Evolutionary conservation across 2,329 filamentous ascomycete species (phyloP).

Genomic region (Macrophomina phaseolina): DNA sequence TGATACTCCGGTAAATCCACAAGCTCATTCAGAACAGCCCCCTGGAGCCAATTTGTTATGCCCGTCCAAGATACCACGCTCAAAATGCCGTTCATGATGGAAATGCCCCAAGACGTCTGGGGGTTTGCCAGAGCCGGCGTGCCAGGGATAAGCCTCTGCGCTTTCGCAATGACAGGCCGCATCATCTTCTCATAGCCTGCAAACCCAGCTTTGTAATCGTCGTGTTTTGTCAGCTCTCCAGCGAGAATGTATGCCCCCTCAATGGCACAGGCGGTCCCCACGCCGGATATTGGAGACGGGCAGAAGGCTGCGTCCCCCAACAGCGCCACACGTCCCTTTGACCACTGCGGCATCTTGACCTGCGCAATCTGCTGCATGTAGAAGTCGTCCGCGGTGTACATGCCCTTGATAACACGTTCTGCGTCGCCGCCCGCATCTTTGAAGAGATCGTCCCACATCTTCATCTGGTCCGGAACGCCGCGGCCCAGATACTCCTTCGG

Average conservation of each 20-base stretch:
- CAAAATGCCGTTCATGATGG: slow-evolving; percentile 31
- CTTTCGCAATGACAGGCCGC: slow-evolving; percentile 34
- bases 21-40: neutral
- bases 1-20: neutral
- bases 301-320: slow-evolving; percentile 49
- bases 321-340: slow-evolving; percentile 41
- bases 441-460: slow-evolving; percentile 38
- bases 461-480: slow-evolving; percentile 32
- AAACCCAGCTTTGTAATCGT: slow-evolving; percentile 34
- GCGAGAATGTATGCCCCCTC: slow-evolving; percentile 49
- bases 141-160: slow-evolving; percentile 36
- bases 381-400: slow-evolving; percentile 50
- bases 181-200: slow-evolving; percentile 34
- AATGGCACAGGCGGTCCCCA: slow-evolving; percentile 42
- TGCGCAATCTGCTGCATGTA: slow-evolving; percentile 52
- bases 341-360: slow-evolving; percentile 45
- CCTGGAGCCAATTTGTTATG: slow-evolving; percentile 8
- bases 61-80: slow-evolving; percentile 23
- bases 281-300: slow-evolving; percentile 41
- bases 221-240: slow-evolving; percentile 39
- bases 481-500: slow-evolving; percentile 34
- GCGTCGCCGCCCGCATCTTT: slow-evolving; percentile 47
- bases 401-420: slow-evolving; percentile 44
- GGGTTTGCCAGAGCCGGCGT: slow-evolving; percentile 36
- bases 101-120: slow-evolving; percentile 36